phyloP scores from a whole-genome alignment of 805 yeast genomes.

The Wickerhamomyces tratensis region DNA sequence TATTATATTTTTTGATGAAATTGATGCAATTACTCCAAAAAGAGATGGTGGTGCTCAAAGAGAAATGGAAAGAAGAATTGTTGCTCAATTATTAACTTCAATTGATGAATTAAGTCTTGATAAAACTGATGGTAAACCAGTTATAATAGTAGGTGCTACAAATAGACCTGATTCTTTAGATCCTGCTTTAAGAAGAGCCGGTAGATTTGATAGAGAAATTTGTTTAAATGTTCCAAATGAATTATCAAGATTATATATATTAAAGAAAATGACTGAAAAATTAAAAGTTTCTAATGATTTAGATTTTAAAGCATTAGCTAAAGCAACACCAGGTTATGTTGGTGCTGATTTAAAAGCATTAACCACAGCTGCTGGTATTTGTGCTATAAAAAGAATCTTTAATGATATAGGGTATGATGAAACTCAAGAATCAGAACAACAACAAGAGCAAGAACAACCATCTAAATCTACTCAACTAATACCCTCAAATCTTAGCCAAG shows the following conservation, averaged over 20 bases:
- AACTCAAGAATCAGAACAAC: slow-evolving; percentile 21
- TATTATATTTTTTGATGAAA: slow-evolving; percentile 87
- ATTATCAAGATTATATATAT: slow-evolving; percentile 62
- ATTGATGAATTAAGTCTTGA: slow-evolving; percentile 89
- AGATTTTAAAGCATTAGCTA: slow-evolving; percentile 68
- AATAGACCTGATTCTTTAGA: slow-evolving; percentile 94
- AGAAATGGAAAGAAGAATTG: slow-evolving; percentile 96
- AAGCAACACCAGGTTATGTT: slow-evolving; percentile 93
- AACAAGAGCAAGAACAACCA: slow-evolving; percentile 5
- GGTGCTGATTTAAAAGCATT: slow-evolving; percentile 95
- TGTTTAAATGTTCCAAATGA: slow-evolving; percentile 94
- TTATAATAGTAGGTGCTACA: slow-evolving; percentile 91
- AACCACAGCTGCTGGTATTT: slow-evolving; percentile 90
- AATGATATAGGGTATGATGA: slow-evolving; percentile 28
- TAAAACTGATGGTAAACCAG: slow-evolving; percentile 88
- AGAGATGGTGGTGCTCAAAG: slow-evolving; percentile 97
- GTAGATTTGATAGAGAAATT: slow-evolving; percentile 92
- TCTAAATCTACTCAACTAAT: not conserved
- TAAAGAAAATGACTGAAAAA: slow-evolving; percentile 59
- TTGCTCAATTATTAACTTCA: slow-evolving; percentile 87
- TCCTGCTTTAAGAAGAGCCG: slow-evolving; percentile 92
- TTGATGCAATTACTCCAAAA: slow-evolving; percentile 96
- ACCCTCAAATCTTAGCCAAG: slow-evolving; percentile 4
- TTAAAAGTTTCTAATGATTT: slow-evolving; percentile 63
- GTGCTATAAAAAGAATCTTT: slow-evolving; percentile 89